Evolutionary conservation across 352 stramenopile genomes (phyloP), one percentile per base, ranked within the genome.

Genomic region (Phytophthora capsici): DNA sequence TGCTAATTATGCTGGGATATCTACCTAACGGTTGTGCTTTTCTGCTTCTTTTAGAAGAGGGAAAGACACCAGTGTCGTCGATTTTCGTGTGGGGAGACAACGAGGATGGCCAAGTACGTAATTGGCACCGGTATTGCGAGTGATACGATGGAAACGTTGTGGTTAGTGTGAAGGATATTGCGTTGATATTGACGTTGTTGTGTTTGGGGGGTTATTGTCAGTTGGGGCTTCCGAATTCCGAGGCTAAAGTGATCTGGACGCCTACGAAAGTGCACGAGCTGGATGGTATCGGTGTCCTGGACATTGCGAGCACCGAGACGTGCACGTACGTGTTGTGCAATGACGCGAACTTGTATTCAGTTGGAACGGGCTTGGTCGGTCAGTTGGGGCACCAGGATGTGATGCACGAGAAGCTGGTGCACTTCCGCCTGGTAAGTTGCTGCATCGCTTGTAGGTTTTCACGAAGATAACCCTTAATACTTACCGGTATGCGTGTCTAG

Each of bases 81-180:
- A 63, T 92, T 40, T 92, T 84, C 64, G 82, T 74, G 25, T 94
- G 84, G 78, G 83, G 83, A 0, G 83, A 94, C 44, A 94, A 94
- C 32, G 83, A 90, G 69, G 86, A 94, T 67, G 84, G 86, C 53
- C 86, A 94, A 71, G 84, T 91, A 47, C 22, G 66, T 67, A 34
- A 28, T 43, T 40, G 20, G 12, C 68, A 48, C 41, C 44, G 14
- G 47, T 64, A 41, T 59, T 68, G 40, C 37, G 57, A 56, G 2
- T 23, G 4, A 51, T n/a, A 19, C 36, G 10, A 66, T 61, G 30
- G 49, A 54, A 64, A 58, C 46, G 63, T 43, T 58, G 1, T 38
- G 22, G 38, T 34, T 34, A 9, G 8, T 3, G 28, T 34, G 28
- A 34, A 9, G 0, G 28, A 14, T 14, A 30, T 30, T 30, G 26